A percentile compares a stretch with the other conserved stretches of the same genome.
Evolutionary conservation across 2,329 filamentous ascomycete genomes (phyloP).

Genomic region (Aspergillus brunneoviolaceus): DNA sequence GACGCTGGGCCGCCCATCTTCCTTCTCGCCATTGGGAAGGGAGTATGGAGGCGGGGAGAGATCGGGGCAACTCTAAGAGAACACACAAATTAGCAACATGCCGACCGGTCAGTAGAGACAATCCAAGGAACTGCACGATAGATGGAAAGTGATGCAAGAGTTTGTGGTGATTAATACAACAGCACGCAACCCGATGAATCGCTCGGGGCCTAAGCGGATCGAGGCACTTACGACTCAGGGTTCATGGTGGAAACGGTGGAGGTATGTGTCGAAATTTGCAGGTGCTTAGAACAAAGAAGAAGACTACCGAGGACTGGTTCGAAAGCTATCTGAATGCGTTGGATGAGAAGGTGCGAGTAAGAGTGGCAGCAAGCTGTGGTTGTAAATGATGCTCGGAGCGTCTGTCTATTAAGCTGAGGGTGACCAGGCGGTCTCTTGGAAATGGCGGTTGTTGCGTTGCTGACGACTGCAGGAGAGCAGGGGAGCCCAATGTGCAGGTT

Average conservation of each 20-base stretch:
- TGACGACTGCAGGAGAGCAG: constrained; percentile 31
- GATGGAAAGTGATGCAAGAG: neutral
- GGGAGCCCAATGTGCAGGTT: constrained; percentile 28
- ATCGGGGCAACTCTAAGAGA: constrained; percentile 25
- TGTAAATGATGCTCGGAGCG: constrained; percentile 20
- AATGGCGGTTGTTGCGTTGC: constrained; percentile 27
- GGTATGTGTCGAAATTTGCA: constrained; percentile 9
- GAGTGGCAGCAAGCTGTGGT: constrained; percentile 13
- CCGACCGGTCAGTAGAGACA: neutral
- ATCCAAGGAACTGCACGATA: neutral
- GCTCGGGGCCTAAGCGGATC: constrained; percentile 8
- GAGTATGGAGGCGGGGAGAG: neutral
- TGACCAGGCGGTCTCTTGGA: constrained; percentile 24
- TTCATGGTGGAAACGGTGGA: constrained; percentile 43
- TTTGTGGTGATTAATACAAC: neutral
- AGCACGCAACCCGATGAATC: constrained; percentile 8
- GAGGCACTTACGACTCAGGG: constrained; percentile 48
- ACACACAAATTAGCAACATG: constrained; percentile 6
- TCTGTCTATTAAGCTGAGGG: constrained; percentile 21
- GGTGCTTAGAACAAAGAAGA: neutral
- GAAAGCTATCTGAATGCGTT: neutral
- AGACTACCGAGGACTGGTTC: neutral
- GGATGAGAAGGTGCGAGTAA: constrained; percentile 2
- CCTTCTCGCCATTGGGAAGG: neutral
- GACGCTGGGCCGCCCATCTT: neutral